Percentiles rank a stretch among this genome's conserved stretches.
phyloP scores from a whole-genome alignment of 176 grass and related monocot species.

The Hordeum vulgare region DNA sequence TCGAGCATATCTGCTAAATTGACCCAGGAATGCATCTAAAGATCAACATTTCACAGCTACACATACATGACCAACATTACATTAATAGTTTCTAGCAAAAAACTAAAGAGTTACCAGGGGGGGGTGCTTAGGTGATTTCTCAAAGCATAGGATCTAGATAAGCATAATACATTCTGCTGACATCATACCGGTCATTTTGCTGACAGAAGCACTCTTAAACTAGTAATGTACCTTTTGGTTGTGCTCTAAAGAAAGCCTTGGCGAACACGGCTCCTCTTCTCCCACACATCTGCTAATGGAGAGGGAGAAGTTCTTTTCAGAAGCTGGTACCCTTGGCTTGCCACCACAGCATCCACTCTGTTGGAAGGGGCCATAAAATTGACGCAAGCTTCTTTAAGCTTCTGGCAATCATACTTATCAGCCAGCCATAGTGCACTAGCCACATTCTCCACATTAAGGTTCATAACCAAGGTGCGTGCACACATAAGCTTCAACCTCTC shows the following conservation, averaged over 20 bases:
- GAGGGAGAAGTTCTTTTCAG: constrained; percentile 1
- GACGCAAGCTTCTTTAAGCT: constrained; percentile 20
- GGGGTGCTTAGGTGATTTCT: background rate
- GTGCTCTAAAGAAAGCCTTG: background rate
- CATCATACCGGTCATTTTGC: background rate
- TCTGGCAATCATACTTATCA: background rate
- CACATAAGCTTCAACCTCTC: constrained; percentile 26
- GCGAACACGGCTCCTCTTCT: background rate
- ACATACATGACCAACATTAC: background rate
- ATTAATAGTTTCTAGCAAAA: background rate
- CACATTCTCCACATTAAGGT: constrained; percentile 12
- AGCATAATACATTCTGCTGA: background rate
- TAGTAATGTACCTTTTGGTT: background rate
- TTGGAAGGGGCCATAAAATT: constrained; percentile 6
- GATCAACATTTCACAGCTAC: background rate
- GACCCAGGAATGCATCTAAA: background rate
- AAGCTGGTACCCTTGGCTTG: constrained; percentile 10
- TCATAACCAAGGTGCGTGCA: background rate
- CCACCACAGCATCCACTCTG: background rate
- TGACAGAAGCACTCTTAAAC: background rate
- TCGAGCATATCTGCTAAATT: background rate
- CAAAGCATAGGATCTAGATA: background rate
- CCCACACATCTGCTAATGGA: constrained; percentile 2
- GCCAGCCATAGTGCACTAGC: background rate
- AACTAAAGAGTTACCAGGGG: background rate